Conservation (phyloP, 1,284 basidiomycete genomes). For the Apiotrichum mycotoxinovorans region DNA sequence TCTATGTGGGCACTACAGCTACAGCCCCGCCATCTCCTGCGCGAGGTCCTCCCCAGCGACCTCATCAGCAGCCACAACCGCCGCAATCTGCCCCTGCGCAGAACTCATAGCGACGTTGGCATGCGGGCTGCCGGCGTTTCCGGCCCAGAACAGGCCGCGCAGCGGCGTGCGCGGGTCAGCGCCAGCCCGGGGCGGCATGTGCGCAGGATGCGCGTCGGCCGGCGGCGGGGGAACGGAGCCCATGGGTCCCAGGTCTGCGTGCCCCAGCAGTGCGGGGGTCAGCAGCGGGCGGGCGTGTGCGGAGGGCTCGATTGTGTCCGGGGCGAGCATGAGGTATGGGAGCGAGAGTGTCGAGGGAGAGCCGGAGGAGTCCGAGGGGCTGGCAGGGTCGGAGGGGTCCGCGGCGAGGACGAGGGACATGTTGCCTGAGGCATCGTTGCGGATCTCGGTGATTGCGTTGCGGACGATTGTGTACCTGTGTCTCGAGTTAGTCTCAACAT, state of each 20-base stretch:
- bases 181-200: slow-evolving; percentile 26
- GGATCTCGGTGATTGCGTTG: slow-evolving; percentile 16
- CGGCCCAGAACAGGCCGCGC: slow-evolving; percentile 34
- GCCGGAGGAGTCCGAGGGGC: neutral
- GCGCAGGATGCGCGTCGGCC: neutral
- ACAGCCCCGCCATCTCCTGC: neutral
- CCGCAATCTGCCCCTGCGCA: slow-evolving; percentile 30
- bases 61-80: slow-evolving; percentile 22
- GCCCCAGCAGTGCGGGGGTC: slow-evolving; percentile 1
- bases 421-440: neutral
- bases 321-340: slow-evolving; percentile 24
- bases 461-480: slow-evolving; percentile 23
- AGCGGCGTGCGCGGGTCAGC: slow-evolving; percentile 29
- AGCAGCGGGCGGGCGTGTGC: slow-evolving; percentile 13
- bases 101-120: slow-evolving; percentile 26
- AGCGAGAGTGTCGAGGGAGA: slow-evolving; percentile 9
- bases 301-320: slow-evolving; percentile 16
- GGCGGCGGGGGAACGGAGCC: slow-evolving; percentile 14
- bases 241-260: slow-evolving; percentile 6
- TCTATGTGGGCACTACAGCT: too few relatives aligned
- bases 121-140: slow-evolving; percentile 25
- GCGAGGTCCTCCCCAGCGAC: slow-evolving; percentile 30
- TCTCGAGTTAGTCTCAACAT: too few relatives aligned
- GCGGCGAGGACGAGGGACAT: slow-evolving; percentile 16
- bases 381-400: neutral